A percentile compares a stretch with the other conserved stretches of the same genome.
Evolutionary conservation across 345 rosid species (phyloP).

Genomic region (Gossypium thurberi): DNA sequence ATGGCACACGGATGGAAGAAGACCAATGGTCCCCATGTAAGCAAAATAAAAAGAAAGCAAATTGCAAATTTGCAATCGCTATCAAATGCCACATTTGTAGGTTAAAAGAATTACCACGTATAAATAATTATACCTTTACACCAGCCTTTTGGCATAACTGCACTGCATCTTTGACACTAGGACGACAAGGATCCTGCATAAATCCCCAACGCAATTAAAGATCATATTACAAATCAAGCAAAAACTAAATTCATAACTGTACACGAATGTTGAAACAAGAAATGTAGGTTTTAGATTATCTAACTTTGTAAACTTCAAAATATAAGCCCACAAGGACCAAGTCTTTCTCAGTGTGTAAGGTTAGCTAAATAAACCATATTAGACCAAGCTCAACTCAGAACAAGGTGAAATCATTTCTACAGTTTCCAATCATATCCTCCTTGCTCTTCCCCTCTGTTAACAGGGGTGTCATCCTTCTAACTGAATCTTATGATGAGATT

Average conservation of each 20-base stretch:
- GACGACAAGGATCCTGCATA: conserved; percentile 94
- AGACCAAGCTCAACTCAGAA: background rate
- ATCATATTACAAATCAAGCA: background rate
- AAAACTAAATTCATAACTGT: background rate
- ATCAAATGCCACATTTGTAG: background rate
- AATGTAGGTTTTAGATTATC: background rate
- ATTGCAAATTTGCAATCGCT: background rate
- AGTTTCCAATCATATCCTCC: background rate
- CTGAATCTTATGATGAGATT: background rate
- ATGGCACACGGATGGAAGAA: conserved; percentile 9
- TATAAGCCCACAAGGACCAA: background rate
- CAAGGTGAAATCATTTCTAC: background rate
- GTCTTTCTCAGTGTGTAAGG: background rate
- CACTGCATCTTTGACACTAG: conserved; percentile 72
- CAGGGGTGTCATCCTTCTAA: background rate
- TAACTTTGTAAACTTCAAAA: background rate
- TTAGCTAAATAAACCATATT: background rate
- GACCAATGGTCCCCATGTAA: background rate
- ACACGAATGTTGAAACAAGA: background rate
- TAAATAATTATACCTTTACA: conserved; percentile 54
- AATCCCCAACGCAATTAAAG: conserved; percentile 1
- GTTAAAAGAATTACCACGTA: background rate
- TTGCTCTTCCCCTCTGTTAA: background rate
- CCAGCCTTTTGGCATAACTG: conserved; percentile 75
- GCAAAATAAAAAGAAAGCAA: background rate